These are phyloP conservation scores for Iris macrosiphon DNA, from an alignment of 106 monocot genomes.

Conservation along the genomic window DNA sequence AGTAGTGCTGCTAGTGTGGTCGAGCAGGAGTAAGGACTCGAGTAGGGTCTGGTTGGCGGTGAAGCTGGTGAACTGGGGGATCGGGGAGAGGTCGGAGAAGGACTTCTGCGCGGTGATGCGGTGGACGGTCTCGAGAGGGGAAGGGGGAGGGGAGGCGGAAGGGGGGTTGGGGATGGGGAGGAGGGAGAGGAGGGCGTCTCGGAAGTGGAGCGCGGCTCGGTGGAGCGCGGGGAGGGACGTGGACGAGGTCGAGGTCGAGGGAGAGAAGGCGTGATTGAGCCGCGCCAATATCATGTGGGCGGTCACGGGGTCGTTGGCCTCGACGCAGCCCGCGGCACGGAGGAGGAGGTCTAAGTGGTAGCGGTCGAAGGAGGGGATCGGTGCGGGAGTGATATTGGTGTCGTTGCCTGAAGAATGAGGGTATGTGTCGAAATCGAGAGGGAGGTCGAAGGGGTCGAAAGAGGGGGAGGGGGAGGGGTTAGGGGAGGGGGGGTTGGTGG, in stretches of 20 bases:
- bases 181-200: conserved; percentile 61
- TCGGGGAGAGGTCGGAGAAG: conserved; percentile 63
- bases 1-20: no score
- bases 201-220: conserved; percentile 64
- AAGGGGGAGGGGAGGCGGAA: conserved; percentile 8
- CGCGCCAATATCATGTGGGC: conserved; percentile 60
- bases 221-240: no score
- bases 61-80: conserved; percentile 74
- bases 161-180: conserved; percentile 12
- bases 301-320: conserved; percentile 29
- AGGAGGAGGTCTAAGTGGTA: conserved; percentile 43
- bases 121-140: conserved; percentile 50
- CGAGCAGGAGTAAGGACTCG: conserved; percentile 35
- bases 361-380: conserved; percentile 14
- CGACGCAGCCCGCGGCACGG: conserved; percentile 38
- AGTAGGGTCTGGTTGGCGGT: conserved; percentile 83
- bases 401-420: not conserved
- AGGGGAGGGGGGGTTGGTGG: conserved; percentile 42
- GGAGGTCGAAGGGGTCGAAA: conserved; percentile 6
- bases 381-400: not conserved
- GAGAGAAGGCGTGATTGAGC: conserved; percentile 52
- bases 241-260: conserved; percentile 27
- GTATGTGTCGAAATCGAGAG: conserved; percentile 1
- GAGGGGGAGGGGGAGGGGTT: conserved; percentile 14
- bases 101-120: conserved; percentile 59